A percentile compares a stretch with the other conserved stretches of the same genome.
These are phyloP conservation scores for Triangularia setosa DNA, from an alignment of 2,329 filamentous ascomycete species.

Conservation along the genomic window DNA sequence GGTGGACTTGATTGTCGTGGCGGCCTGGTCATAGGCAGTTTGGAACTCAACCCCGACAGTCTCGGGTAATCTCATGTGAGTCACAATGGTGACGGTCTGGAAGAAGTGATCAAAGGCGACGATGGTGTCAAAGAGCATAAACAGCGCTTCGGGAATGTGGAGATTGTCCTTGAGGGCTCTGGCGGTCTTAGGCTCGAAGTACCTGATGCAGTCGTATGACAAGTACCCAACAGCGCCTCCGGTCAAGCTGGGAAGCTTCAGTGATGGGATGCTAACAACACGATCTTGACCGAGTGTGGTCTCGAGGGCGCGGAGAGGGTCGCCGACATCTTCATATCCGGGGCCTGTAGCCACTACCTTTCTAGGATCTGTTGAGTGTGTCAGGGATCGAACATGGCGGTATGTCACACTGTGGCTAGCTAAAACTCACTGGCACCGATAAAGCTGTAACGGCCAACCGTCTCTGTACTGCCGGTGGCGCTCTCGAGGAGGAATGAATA, in stretches of 20 bases:
- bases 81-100: constrained; percentile 88
- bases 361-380: constrained; percentile 55
- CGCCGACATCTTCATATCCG: constrained; percentile 76
- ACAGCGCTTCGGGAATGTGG: constrained; percentile 85
- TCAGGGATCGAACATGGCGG: constrained; percentile 4
- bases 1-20: constrained; percentile 59
- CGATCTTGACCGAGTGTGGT: constrained; percentile 73
- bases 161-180: constrained; percentile 84
- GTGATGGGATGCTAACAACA: constrained; percentile 76
- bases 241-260: constrained; percentile 79
- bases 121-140: constrained; percentile 96
- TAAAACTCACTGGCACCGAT: constrained; percentile 52
- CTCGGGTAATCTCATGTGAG: constrained; percentile 66
- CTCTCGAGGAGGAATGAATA: constrained; percentile 96
- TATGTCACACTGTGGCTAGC: not conserved
- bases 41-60: constrained; percentile 48
- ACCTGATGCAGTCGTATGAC: constrained; percentile 93
- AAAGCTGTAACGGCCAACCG: constrained; percentile 92
- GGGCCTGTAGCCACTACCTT: constrained; percentile 85
- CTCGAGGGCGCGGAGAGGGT: constrained; percentile 81
- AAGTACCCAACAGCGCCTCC: constrained; percentile 96
- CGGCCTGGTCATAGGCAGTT: constrained; percentile 66
- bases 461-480: constrained; percentile 73
- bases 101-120: constrained; percentile 94
- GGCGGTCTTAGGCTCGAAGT: constrained; percentile 96